A percentile compares a stretch with the other conserved stretches of the same genome.
These are phyloP conservation scores for Basipetospora chlamydospora DNA, from an alignment of 2,329 filamentous ascomycete species.

Conservation along the genomic window DNA sequence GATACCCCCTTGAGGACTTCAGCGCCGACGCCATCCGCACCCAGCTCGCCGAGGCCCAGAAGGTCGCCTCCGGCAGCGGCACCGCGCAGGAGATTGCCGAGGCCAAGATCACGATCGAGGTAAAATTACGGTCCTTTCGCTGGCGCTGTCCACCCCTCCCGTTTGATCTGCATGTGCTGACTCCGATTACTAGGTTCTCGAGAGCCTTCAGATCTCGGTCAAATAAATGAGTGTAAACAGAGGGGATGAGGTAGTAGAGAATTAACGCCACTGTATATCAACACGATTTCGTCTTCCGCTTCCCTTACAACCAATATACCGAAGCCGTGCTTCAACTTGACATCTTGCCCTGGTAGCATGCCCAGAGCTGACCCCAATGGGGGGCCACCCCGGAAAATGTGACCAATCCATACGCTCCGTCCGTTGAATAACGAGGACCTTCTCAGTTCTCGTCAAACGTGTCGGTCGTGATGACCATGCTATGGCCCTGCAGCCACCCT, in stretches of 20 bases:
- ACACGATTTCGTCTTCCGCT: slow-evolving; percentile 1
- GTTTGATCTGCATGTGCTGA: not conserved
- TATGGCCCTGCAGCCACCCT: no score
- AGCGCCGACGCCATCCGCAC: slow-evolving; percentile 76
- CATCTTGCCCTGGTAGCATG: no score
- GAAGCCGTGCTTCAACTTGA: no score
- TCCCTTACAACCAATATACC: slow-evolving; percentile 1
- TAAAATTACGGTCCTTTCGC: no score
- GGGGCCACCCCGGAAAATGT: no score
- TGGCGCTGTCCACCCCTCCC: not conserved
- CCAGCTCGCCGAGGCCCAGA: slow-evolving; percentile 90
- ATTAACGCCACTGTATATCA: slow-evolving; percentile 5
- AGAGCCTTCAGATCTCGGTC: slow-evolving; percentile 9
- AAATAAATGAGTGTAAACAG: slow-evolving; percentile 7
- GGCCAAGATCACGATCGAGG: slow-evolving; percentile 98
- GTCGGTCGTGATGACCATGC: no score
- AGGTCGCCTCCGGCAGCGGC: slow-evolving; percentile 77
- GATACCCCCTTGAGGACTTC: slow-evolving; percentile 89
- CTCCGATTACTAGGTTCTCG: slow-evolving; percentile 7
- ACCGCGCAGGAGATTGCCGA: slow-evolving; percentile 97
- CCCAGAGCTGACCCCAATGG: no score
- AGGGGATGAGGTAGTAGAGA: slow-evolving; percentile 5
- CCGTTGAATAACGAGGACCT: no score
- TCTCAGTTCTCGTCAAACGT: no score
- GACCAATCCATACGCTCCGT: no score